Percentiles rank a stretch among this genome's conserved stretches.
These are phyloP conservation scores for Cenchrus americanus DNA, from an alignment of 176 grass and related monocot species.

Conservation along the genomic window DNA sequence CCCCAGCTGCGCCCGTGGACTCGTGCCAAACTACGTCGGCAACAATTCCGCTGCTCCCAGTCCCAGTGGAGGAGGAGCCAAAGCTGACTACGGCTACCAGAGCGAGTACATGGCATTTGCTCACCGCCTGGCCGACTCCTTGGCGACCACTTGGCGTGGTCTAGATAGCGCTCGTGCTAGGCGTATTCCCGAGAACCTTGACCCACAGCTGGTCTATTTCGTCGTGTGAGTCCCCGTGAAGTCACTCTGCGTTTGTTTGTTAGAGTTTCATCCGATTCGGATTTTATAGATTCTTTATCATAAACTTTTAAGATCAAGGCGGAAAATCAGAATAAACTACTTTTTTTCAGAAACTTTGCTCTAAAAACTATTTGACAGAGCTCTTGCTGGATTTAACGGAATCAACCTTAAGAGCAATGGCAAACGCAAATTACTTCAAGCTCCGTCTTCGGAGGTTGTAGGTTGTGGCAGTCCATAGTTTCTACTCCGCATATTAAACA, in stretches of 20 bases:
- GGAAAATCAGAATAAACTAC: too few species aligned
- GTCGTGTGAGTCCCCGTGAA: conserved; percentile 5
- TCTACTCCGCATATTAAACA: too few species aligned
- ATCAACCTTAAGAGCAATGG: too few species aligned
- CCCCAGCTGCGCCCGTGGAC: conserved; percentile 10
- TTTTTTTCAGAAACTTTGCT: too few species aligned
- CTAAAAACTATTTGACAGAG: too few species aligned
- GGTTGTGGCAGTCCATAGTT: too few species aligned
- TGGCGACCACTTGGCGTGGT: not conserved
- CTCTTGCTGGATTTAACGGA: too few species aligned
- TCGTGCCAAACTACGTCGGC: conserved; percentile 22
- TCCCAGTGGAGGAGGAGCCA: conserved; percentile 2
- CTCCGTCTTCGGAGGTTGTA: too few species aligned
- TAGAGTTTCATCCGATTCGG: too few species aligned
- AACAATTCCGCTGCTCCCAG: not conserved
- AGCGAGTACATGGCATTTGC: conserved; percentile 45
- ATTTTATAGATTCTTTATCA: too few species aligned
- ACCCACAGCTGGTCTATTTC: conserved; percentile 41
- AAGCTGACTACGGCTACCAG: conserved; percentile 26
- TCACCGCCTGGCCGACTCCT: conserved; percentile 18
- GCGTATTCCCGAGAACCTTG: conserved; percentile 37
- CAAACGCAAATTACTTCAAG: too few species aligned
- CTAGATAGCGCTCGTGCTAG: not conserved
- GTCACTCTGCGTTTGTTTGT: not conserved
- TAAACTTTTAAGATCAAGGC: too few species aligned